phyloP scores from a whole-genome alignment of 768 basidiomycete species.

The Mycena haematopus region DNA sequence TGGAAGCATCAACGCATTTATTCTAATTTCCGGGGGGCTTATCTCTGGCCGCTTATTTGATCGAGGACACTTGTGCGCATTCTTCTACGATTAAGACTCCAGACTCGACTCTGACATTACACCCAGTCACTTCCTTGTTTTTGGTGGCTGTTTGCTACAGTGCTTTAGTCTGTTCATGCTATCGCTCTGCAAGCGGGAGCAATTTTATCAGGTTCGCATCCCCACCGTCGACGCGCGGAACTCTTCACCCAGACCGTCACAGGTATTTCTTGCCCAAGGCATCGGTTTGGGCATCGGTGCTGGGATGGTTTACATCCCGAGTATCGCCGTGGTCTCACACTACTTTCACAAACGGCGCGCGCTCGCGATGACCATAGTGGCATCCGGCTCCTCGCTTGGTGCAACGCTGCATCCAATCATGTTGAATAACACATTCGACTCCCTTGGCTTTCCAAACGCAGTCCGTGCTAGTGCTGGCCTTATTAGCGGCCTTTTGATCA shows the following conservation, averaged over 20 bases:
- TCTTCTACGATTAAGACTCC: background rate
- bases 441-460: conserved; percentile 49
- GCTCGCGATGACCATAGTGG: conserved; percentile 53
- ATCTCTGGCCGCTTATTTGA: conserved; percentile 53
- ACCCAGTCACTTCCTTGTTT: conserved; percentile 39
- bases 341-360: conserved; percentile 47
- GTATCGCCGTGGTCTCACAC: conserved; percentile 50
- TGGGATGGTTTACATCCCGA: conserved; percentile 51
- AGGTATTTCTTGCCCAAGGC: conserved; percentile 53
- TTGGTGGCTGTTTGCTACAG: conserved; percentile 44
- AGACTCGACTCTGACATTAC: background rate
- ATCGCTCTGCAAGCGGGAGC: conserved; percentile 48
- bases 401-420: conserved; percentile 55
- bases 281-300: conserved; percentile 42
- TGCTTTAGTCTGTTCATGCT: conserved; percentile 52
- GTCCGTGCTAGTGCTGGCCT: conserved; percentile 51
- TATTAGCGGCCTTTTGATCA: conserved; percentile 43
- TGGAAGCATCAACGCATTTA: conserved; percentile 53
- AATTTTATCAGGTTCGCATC: conserved; percentile 47
- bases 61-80: conserved; percentile 51
- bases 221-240: too few relatives aligned
- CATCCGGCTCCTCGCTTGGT: conserved; percentile 52
- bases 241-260: background rate
- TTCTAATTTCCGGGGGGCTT: conserved; percentile 50
- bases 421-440: conserved; percentile 47